phyloP scores from a whole-genome alignment of 345 rosid species.

The Streptanthus diversifolius region DNA sequence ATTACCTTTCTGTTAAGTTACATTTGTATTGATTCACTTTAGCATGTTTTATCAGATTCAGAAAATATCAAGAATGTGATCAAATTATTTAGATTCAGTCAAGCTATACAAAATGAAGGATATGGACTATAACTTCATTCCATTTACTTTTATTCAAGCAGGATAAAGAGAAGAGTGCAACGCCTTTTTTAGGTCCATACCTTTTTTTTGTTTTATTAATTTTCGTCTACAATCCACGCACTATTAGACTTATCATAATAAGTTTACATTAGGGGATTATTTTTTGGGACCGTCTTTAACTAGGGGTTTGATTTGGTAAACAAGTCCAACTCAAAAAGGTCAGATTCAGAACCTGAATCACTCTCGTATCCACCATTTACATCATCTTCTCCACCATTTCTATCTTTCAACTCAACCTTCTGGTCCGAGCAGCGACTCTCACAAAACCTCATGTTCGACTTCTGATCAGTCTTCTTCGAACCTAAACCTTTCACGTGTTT shows the following conservation, averaged over 20 bases:
- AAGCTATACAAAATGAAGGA: background rate
- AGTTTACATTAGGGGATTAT: constrained; percentile 7
- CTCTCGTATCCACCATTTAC: constrained; percentile 60
- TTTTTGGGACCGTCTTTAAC: background rate
- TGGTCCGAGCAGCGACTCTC: constrained; percentile 26
- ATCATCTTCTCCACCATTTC: constrained; percentile 10
- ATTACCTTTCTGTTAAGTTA: background rate
- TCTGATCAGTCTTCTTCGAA: constrained; percentile 15
- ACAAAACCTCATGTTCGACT: background rate
- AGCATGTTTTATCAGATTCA: background rate
- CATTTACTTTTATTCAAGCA: background rate
- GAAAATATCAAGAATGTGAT: background rate
- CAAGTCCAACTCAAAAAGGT: constrained; percentile 75
- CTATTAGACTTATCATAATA: background rate
- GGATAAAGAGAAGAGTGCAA: background rate
- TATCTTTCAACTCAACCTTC: constrained; percentile 23
- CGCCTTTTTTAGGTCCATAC: background rate
- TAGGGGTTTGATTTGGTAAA: constrained; percentile 21
- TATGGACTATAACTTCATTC: background rate
- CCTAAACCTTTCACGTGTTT: constrained; percentile 36
- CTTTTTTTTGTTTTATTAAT: background rate
- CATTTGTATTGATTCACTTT: background rate
- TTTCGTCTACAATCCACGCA: background rate
- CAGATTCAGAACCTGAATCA: constrained; percentile 92
- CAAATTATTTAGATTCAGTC: background rate